Percentiles rank a stretch among this genome's conserved stretches.
phyloP scores from a whole-genome alignment of 2,329 filamentous ascomycete species.

The Didymella pinodella region DNA sequence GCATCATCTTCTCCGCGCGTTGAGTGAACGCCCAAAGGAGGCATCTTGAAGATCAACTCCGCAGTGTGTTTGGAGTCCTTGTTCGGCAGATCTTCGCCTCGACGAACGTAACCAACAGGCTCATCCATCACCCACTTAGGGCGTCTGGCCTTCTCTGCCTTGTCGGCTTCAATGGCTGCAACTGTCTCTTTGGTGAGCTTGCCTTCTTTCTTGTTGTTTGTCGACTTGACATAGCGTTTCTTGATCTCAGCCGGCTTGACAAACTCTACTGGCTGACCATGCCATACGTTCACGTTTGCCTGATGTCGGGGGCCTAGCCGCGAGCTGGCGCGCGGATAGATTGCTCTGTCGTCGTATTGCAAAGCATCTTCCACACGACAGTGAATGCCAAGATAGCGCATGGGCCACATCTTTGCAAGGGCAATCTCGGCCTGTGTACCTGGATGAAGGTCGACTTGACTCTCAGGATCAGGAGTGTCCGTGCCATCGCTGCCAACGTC shows the following conservation, averaged over 20 bases:
- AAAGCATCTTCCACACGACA: slow-evolving; percentile 94
- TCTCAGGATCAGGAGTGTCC: slow-evolving; percentile 56
- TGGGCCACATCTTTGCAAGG: slow-evolving; percentile 94
- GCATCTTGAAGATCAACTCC: slow-evolving; percentile 80
- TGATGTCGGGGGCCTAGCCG: slow-evolving; percentile 91
- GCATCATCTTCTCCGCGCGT: slow-evolving; percentile 56
- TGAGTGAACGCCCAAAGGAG: slow-evolving; percentile 59
- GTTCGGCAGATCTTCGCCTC: slow-evolving; percentile 79
- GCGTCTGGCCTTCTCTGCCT: slow-evolving; percentile 77
- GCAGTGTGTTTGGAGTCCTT: slow-evolving; percentile 79
- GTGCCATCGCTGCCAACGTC: slow-evolving; percentile 70
- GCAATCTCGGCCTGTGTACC: slow-evolving; percentile 87
- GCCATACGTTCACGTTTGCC: slow-evolving; percentile 84
- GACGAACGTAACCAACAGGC: slow-evolving; percentile 81
- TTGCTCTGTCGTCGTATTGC: slow-evolving; percentile 91
- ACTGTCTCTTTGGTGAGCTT: slow-evolving; percentile 82
- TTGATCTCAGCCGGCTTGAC: slow-evolving; percentile 89
- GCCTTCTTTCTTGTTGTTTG: slow-evolving; percentile 73
- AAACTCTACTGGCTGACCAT: slow-evolving; percentile 84
- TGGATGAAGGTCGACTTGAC: slow-evolving; percentile 65
- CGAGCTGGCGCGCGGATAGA: slow-evolving; percentile 94
- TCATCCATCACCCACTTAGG: slow-evolving; percentile 96
- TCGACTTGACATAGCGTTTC: slow-evolving; percentile 71
- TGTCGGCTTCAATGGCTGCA: slow-evolving; percentile 82
- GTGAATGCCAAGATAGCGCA: slow-evolving; percentile 93